Percentiles rank a stretch among this genome's conserved stretches.
phyloP scores from a whole-genome alignment of 129 eudicot genomes.

The Escallonia herrerae region DNA sequence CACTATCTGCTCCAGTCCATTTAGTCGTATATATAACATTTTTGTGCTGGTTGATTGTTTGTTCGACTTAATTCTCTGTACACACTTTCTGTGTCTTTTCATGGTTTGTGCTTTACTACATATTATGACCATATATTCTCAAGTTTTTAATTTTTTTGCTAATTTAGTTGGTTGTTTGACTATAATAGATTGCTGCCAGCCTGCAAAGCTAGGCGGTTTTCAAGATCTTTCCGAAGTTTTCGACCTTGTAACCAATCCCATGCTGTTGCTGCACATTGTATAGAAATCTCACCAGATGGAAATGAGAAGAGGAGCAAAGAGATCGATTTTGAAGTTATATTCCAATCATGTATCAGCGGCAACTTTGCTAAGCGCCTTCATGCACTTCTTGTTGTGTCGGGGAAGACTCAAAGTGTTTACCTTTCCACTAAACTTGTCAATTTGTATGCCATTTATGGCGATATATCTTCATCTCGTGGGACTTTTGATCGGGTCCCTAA shows the following conservation, averaged over 20 bases:
- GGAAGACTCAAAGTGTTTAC: conserved; percentile 49
- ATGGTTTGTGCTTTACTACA: no score
- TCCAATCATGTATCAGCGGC: conserved; percentile 36
- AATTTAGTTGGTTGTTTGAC: no score
- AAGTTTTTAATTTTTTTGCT: no score
- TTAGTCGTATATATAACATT: no score
- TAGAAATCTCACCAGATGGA: conserved; percentile 20
- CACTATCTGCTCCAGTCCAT: no score
- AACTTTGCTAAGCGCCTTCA: conserved; percentile 44
- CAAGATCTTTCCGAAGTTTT: background rate
- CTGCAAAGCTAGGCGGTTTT: conserved; percentile 26
- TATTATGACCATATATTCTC: no score
- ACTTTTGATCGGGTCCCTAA: conserved; percentile 39
- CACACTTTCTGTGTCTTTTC: no score
- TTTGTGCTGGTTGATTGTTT: no score
- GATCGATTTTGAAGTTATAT: conserved; percentile 50
- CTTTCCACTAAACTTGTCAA: conserved; percentile 62
- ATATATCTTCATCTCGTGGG: conserved; percentile 39
- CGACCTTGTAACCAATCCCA: conserved; percentile 11
- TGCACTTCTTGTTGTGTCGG: conserved; percentile 57
- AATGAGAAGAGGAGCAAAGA: conserved; percentile 16
- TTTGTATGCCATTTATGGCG: conserved; percentile 53
- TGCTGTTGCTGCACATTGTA: conserved; percentile 22
- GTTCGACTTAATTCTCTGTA: no score
- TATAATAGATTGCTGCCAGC: conserved; percentile 33